These are phyloP conservation scores for Prunus yedoensis DNA, from an alignment of 331 rosid genomes.

Conservation along the genomic window DNA sequence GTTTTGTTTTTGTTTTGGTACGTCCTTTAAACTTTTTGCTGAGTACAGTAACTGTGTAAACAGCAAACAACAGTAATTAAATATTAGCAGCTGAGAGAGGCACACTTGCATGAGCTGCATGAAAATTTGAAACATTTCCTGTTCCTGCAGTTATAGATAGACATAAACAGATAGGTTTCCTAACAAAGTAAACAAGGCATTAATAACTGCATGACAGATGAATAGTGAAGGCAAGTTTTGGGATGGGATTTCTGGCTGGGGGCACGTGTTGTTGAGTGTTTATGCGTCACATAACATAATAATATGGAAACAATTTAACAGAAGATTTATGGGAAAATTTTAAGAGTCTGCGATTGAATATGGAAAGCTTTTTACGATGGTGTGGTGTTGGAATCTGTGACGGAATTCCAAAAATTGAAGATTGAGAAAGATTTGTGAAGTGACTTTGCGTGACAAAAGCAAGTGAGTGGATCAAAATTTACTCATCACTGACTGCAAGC, in stretches of 20 bases:
- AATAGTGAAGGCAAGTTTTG: not conserved
- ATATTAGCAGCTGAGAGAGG: not conserved
- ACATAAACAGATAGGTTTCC: not conserved
- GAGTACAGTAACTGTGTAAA: no score
- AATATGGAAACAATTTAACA: no score
- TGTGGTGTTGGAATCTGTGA: conserved; percentile 7
- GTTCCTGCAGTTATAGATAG: no score
- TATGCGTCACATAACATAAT: no score
- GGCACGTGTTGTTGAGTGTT: not conserved
- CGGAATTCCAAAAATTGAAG: conserved; percentile 27
- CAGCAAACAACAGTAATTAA: no score
- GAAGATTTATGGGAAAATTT: not conserved
- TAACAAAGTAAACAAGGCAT: conserved; percentile 17
- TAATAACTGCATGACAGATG: conserved; percentile 3
- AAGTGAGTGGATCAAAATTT: not conserved
- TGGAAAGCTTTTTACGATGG: not conserved
- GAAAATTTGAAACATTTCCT: not conserved
- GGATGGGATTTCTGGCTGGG: not conserved
- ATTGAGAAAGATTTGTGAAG: conserved; percentile 50
- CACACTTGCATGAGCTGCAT: not conserved
- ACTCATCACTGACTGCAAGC: not conserved
- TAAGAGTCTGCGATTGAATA: not conserved
- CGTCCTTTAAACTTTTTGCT: no score
- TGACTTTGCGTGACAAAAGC: conserved; percentile 41
- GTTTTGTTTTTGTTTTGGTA: no score